Evolutionary conservation across 1,284 basidiomycete genomes (phyloP), one percentile per base, ranked within the genome.

Genomic region (Ustilago hordei): DNA sequence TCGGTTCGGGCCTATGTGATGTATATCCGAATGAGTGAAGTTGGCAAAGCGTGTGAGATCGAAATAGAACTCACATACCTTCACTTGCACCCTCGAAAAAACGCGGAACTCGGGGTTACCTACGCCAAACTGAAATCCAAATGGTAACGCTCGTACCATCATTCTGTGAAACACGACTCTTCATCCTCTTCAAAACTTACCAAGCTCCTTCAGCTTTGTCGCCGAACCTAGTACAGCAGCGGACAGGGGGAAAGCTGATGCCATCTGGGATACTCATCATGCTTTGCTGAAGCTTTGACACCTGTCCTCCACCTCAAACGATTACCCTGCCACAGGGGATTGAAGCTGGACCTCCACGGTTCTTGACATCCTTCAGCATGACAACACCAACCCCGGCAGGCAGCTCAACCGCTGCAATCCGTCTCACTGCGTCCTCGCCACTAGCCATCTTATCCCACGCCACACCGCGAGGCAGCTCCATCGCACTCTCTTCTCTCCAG

Each of bases 401-500:
- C 36, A 68, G 70, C 70, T 68, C 69, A 4, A 47, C 59, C 8
- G 54, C 64, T 6, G 68, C 53, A 17, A 69, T 72, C 8, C 38
- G 32, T 17, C 50, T 71, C 15, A 62, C 74, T 11, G 72, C 74
- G 8, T 65, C 74, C 6, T 76, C 74, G 9, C 74, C 74, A 0
- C 74, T 76, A 17, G 61, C 73, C 55, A 62, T 64, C 19, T 61
- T 71, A 23, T 69, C 69, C 57, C 63, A 59, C 48, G 59, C 59
- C 1, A 77, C 69, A 15, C 75, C 75, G 1, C 50, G 66, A 12
- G 47, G 41, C 47, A 48, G 55, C 28, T 64, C 75, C n/a, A 64
- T 73, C 39, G 68, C 71, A 1, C 59, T 78, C 13, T 74, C 75
- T 5, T 64, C 64, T 3, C 62, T 74, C 0, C 68, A 70, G 12